Evolutionary conservation across 352 stramenopile genomes (phyloP), one percentile per base, ranked within the genome.

Genomic region (Phytophthora pisi): DNA sequence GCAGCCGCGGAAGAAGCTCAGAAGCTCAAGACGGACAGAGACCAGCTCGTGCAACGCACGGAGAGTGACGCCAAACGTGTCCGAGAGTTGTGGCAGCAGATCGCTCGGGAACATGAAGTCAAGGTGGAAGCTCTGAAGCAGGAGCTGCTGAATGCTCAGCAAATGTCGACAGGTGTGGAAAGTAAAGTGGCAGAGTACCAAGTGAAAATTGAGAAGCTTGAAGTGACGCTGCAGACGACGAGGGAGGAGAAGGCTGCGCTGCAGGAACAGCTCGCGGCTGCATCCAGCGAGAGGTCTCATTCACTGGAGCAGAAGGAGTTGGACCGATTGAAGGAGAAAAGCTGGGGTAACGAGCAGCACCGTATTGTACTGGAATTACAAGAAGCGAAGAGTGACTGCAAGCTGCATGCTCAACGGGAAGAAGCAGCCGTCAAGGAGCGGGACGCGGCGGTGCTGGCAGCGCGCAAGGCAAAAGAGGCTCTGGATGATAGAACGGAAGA

Each of bases 1-100:
- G 50, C 79, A n/a, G 51, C 77, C n/a, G 57, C 64, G 15, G 81
- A 88, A 16, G 80, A 93, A 51, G 43, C 75, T 5, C 80, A 77
- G 16, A 58, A 66, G 4, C 46, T 86, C 6, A 69, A 77, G 49
- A 13, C 73, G 11, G 81, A 93, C 47, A 75, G 82, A 8, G 82
- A 91, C 8, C 57, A 85, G 46, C 74, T 93, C 28, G 71, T 93
- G 7, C 73, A 88, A 66, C 73, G 79, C 31, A 95, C 85, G 11
- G 84, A 95, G 65, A 82, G 69, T 13, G 85, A 93, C 36, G 87
- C 87, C 0, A 83, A 79, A 59, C 80, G 85, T 30, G 77, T 95
- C 51, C 73, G 85, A n/a, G 81, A 90, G 57, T 67, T 95, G 18
- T 93, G 85, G 84, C 79, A 89, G 50, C 83, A 93, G 70, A 92